phyloP scores from a whole-genome alignment of 2,329 filamentous ascomycete species.

The Monilinia aucupariae region DNA sequence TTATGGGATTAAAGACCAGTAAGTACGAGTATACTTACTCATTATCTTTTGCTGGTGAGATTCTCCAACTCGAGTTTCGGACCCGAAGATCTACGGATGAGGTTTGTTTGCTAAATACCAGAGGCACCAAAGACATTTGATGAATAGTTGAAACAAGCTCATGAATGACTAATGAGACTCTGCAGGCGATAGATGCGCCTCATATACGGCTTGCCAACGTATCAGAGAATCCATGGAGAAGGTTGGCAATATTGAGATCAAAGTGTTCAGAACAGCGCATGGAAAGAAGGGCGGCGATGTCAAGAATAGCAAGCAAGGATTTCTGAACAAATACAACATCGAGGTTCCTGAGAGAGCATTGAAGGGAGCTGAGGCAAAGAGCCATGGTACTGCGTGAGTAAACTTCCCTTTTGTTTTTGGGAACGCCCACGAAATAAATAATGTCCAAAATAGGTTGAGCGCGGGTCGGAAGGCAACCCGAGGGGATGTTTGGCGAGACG shows the following conservation, averaged over 20 bases:
- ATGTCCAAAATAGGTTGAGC: not conserved
- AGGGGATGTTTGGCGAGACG: not conserved
- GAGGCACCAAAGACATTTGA: not conserved
- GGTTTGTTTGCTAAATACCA: no score
- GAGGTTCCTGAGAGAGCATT: constrained; percentile 24
- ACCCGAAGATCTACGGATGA: not conserved
- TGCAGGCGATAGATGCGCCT: not conserved
- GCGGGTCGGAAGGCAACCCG: not conserved
- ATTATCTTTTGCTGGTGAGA: not conserved
- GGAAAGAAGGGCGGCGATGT: constrained; percentile 16
- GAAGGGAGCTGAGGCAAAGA: constrained; percentile 21
- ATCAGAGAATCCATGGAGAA: constrained; percentile 8
- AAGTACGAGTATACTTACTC: not conserved
- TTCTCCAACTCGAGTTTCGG: not conserved
- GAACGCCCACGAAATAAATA: not conserved
- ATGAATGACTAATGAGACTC: not conserved
- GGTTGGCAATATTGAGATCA: constrained; percentile 20
- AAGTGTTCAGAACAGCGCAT: constrained; percentile 16
- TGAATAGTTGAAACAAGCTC: not conserved
- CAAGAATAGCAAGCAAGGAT: not conserved
- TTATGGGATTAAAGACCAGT: constrained; percentile 4
- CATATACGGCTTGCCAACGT: not conserved
- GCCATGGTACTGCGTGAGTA: constrained; percentile 23
- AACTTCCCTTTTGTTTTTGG: no score
- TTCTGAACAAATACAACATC: not conserved